These are phyloP conservation scores for Fonticula alba DNA, from an alignment of 78 protist species.

Conservation along the genomic window DNA sequence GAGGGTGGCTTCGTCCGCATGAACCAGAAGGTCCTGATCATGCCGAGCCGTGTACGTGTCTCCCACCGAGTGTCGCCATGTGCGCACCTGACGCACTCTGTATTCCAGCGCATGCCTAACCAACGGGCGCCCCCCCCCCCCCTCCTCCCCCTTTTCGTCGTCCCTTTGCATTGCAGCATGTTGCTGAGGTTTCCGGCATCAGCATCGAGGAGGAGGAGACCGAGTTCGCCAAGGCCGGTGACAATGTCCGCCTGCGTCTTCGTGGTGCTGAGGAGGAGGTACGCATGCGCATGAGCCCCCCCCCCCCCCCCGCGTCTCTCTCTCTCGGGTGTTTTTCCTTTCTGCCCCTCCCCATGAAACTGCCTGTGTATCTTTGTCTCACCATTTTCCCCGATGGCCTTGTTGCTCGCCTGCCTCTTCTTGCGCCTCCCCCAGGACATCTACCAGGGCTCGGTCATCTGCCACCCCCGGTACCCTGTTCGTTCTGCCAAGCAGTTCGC, in stretches of 20 bases:
- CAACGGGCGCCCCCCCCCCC: background rate
- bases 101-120: background rate
- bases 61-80: background rate
- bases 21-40: slow-evolving; percentile 37
- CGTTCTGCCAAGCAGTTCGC: slow-evolving; percentile 31
- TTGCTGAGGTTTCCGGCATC: slow-evolving; percentile 10
- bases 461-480: slow-evolving; percentile 22
- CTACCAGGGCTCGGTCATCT: background rate
- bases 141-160: background rate
- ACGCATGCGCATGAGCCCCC: too few species aligned
- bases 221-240: slow-evolving; percentile 45
- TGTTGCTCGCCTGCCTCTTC: too few species aligned
- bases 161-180: background rate
- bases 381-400: too few species aligned
- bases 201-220: slow-evolving; percentile 35
- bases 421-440: too few species aligned
- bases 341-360: too few species aligned
- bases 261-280: slow-evolving; percentile 56
- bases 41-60: slow-evolving; percentile 39
- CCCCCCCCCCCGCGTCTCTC: too few species aligned
- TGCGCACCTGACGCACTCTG: background rate
- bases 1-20: slow-evolving; percentile 57
- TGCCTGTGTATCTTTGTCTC: too few species aligned
- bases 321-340: too few species aligned
- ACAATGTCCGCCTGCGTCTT: slow-evolving; percentile 43